Conservation (phyloP, 768 basidiomycete genomes). For the Lentinus brumalis region DNA sequence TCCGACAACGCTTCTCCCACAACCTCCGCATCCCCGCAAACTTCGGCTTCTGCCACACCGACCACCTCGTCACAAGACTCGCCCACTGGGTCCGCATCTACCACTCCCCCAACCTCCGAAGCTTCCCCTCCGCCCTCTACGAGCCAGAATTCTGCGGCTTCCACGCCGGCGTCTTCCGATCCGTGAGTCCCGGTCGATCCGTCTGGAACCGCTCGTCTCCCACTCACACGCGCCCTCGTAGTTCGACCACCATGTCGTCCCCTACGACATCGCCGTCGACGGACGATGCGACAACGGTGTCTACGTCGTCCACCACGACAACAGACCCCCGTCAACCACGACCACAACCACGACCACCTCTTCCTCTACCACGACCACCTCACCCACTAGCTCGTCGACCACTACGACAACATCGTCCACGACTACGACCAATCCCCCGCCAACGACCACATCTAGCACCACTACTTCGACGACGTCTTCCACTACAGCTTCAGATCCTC, state of each 20-base stretch:
- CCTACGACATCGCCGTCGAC: not conserved
- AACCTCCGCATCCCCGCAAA: constrained; percentile 1
- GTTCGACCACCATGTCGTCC: not conserved
- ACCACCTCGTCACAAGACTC: constrained; percentile 12
- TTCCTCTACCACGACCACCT: constrained; percentile 9
- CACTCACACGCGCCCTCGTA: not conserved
- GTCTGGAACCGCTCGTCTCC: not conserved
- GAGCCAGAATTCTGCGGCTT: constrained; percentile 20
- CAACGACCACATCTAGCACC: constrained; percentile 10
- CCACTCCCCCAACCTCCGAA: constrained; percentile 2
- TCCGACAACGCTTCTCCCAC: constrained; percentile 9
- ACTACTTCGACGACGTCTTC: constrained; percentile 1
- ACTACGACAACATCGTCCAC: constrained; percentile 23
- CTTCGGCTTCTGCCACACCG: constrained; percentile 2
- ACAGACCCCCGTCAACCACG: constrained; percentile 18
- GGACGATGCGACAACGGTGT: not conserved
- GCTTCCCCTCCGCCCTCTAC: constrained; percentile 5
- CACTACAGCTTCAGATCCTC: constrained; percentile 10
- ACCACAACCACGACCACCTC: constrained; percentile 8
- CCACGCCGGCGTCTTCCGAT: constrained; percentile 3
- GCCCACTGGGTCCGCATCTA: constrained; percentile 2
- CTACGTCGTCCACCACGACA: not conserved
- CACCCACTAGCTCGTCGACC: constrained; percentile 17
- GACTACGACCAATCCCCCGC: constrained; percentile 18
- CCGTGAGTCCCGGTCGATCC: constrained; percentile 1